These are phyloP conservation scores for Fusarium guadeloupense DNA, from an alignment of 2,329 filamentous ascomycete genomes.

Conservation along the genomic window DNA sequence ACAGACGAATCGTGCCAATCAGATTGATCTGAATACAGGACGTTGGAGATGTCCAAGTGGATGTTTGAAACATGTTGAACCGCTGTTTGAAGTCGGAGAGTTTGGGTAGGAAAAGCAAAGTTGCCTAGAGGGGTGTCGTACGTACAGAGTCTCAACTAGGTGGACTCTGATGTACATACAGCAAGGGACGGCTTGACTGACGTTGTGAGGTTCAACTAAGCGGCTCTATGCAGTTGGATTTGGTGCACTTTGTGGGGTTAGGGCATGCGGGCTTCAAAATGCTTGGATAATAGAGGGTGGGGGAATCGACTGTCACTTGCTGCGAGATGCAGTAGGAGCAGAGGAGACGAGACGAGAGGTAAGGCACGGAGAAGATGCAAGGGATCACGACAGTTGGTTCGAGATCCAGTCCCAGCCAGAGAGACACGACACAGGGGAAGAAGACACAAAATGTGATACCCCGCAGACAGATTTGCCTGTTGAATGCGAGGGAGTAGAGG, in stretches of 20 bases:
- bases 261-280: conserved; percentile 23
- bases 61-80: conserved; percentile 21
- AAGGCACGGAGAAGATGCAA: conserved; percentile 27
- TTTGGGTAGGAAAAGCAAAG: conserved; percentile 6
- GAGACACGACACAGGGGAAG: conserved; percentile 2
- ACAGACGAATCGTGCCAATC: conserved; percentile 22
- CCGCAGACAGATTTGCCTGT: conserved; percentile 3
- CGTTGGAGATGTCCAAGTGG: conserved; percentile 25
- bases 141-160: conserved; percentile 8
- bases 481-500: conserved; percentile 28
- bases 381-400: conserved; percentile 24
- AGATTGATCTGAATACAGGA: neutral
- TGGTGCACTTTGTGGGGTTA: conserved; percentile 8
- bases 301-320: conserved; percentile 35
- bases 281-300: conserved; percentile 23
- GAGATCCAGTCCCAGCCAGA: conserved; percentile 6
- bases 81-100: conserved; percentile 21
- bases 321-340: neutral
- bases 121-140: neutral
- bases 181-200: neutral
- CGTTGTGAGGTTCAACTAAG: conserved; percentile 4
- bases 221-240: conserved; percentile 11
- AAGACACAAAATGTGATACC: neutral
- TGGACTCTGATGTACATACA: neutral
- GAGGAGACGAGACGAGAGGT: conserved; percentile 3